Evolutionary conservation across 2,329 filamentous ascomycete species (phyloP), one percentile per base, ranked within the genome.

Genomic region (Penicillium sp.): DNA sequence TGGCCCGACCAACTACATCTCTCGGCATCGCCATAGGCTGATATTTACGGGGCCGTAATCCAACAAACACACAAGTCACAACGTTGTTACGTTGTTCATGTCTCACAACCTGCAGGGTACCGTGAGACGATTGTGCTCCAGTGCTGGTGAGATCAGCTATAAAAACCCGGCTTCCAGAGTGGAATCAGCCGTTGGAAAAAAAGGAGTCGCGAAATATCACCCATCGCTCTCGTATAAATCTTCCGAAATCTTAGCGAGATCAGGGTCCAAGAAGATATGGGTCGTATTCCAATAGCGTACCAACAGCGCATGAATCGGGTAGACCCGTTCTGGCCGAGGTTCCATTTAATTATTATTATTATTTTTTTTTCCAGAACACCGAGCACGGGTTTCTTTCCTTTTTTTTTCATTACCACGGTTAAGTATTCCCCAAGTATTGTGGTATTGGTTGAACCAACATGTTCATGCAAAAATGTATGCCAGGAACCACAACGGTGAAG

Each of bases 21-120:
- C 14, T 34, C 43, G 48, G 24, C 24, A 46, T 46, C 45, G 14
- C 11, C 13, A 51, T 51, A 47, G 49, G 49, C 10, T 47, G 36
- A 47, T 21, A 27, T 18, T 27, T 47, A 22, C 32, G 49, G 43
- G 49, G 21, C 42, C 21, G 13, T 24, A 36, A 36, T 27, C 29
- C 24, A 34, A 6, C 4, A 13, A 24, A 8, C 18, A 18, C 39
- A 32, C 38, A 8, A 40, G 38, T 40, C 18, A 40, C 14, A 40
- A 27, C 24, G 24, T 27, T 27, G 24, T 27, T 6, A 27, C 8
- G 8, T 27, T 7, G 5, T 9, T 16, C 1, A 40, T 40, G 38
- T 40, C 38, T 40, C 38, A 40, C 38, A 10, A 36, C 34, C 13
- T 11, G 31, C 31, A 34, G 24, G 24, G 24, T 10, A 34, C 34